Evolutionary conservation across 2,329 filamentous ascomycete genomes (phyloP).

Genomic region (Bimuria novae-zelandiae): DNA sequence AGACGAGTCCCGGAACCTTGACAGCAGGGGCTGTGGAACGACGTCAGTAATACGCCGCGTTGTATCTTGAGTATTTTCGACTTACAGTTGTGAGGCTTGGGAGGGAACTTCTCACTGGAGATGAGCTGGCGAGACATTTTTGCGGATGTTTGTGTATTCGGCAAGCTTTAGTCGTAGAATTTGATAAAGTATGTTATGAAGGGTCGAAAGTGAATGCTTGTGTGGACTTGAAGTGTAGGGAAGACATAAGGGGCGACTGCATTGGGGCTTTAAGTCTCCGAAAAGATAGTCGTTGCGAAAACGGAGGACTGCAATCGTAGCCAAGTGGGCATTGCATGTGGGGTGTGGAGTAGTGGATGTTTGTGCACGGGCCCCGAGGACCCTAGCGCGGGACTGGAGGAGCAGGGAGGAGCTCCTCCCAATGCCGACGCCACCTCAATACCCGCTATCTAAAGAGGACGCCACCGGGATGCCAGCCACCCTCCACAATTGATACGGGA

Average conservation of each 20-base stretch:
- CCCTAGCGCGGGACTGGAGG: neutral
- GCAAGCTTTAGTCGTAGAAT: no score
- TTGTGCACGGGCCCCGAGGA: neutral
- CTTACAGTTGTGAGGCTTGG: conserved; percentile 31
- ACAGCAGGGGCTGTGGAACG: conserved; percentile 17
- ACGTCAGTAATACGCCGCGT: neutral
- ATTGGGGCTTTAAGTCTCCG: neutral
- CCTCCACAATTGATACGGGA: neutral
- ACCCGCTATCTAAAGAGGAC: no score
- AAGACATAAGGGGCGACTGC: neutral
- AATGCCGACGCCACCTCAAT: no score
- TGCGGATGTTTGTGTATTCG: neutral
- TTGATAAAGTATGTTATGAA: neutral
- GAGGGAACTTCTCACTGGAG: conserved; percentile 29
- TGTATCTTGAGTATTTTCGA: neutral
- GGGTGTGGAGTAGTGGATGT: neutral
- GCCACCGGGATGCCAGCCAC: neutral
- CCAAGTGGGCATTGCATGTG: neutral
- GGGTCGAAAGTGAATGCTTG: neutral
- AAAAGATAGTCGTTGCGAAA: conserved; percentile 1
- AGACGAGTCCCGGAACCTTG: conserved; percentile 29
- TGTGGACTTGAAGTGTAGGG: neutral
- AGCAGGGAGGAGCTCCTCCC: conserved; percentile 7
- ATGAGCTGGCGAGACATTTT: conserved; percentile 29
- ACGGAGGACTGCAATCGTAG: neutral